phyloP scores from a whole-genome alignment of 75 land plant genomes.

The Larix kaempferi region DNA sequence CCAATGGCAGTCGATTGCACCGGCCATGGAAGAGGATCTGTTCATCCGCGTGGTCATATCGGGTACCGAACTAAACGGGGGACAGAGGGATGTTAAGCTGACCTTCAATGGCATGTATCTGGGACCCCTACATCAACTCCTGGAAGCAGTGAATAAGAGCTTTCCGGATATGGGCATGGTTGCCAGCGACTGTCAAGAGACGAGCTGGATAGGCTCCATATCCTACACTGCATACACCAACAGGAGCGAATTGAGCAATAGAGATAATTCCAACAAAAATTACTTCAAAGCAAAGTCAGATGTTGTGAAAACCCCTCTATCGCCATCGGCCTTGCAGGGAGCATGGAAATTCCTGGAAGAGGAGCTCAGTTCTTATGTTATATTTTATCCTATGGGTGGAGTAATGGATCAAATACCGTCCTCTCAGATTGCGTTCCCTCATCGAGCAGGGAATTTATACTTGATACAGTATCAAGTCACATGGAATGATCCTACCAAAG shows the following conservation, averaged over 20 bases:
- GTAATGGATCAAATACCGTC: neutral
- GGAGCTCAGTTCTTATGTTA: neutral
- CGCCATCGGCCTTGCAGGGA: neutral
- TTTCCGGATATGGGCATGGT: slow-evolving; percentile 8
- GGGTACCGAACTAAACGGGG: neutral
- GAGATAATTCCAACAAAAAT: neutral
- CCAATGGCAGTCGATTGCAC: slow-evolving; percentile 14
- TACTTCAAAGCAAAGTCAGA: neutral
- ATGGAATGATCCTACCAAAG: neutral
- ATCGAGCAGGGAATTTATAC: neutral
- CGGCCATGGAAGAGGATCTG: neutral
- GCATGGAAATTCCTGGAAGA: neutral
- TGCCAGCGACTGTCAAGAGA: neutral
- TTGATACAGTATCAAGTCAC: slow-evolving; percentile 5
- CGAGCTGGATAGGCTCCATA: slow-evolving; percentile 1
- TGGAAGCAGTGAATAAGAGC: neutral
- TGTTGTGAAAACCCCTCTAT: neutral
- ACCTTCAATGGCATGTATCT: slow-evolving; percentile 3
- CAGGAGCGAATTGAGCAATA: neutral
- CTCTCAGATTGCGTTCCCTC: slow-evolving; percentile 6
- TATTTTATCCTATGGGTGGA: slow-evolving; percentile 12
- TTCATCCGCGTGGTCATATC: neutral
- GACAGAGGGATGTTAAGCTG: neutral
- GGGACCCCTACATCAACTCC: neutral
- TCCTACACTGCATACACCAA: neutral